Evolutionary conservation across 164 flowering plant genomes (phyloP).

Genomic region (Cinnamomum chago): DNA sequence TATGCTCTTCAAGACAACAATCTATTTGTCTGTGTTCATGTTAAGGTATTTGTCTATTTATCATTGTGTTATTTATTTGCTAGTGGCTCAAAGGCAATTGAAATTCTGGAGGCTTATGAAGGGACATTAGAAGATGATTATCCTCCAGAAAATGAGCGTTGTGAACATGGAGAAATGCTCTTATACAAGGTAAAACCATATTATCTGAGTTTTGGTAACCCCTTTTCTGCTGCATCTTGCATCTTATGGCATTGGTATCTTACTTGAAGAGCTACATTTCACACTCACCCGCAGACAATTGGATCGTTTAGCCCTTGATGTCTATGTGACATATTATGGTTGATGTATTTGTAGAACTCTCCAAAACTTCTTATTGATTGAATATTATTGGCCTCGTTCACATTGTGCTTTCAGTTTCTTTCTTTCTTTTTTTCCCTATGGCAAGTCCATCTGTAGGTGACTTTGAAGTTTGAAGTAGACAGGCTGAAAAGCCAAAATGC

Average conservation of each 20-base stretch:
- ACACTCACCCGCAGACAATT: background rate
- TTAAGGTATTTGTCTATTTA: background rate
- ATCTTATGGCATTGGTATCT: background rate
- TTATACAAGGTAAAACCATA: constrained; percentile 75
- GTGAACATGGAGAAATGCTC: constrained; percentile 98
- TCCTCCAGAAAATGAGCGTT: constrained; percentile 94
- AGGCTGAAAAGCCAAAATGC: too few relatives aligned
- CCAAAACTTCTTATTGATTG: too few relatives aligned
- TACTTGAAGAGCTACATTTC: background rate
- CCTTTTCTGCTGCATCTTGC: background rate
- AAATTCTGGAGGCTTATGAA: constrained; percentile 97
- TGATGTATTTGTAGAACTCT: too few relatives aligned
- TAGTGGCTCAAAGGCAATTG: constrained; percentile 89
- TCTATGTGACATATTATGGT: too few relatives aligned
- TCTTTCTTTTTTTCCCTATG: too few relatives aligned
- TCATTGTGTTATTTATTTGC: background rate
- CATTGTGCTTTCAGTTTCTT: too few relatives aligned
- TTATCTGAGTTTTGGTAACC: background rate
- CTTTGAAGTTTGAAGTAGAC: too few relatives aligned
- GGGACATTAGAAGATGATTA: constrained; percentile 97
- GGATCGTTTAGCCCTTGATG: too few relatives aligned
- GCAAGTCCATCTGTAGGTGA: too few relatives aligned
- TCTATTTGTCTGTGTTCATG: background rate
- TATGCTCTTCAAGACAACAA: too few relatives aligned
- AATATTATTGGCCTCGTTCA: too few relatives aligned